A percentile compares a stretch with the other conserved stretches of the same genome.
These are phyloP conservation scores for Harringtonia aguacate DNA, from an alignment of 2,329 filamentous ascomycete species.

Conservation along the genomic window DNA sequence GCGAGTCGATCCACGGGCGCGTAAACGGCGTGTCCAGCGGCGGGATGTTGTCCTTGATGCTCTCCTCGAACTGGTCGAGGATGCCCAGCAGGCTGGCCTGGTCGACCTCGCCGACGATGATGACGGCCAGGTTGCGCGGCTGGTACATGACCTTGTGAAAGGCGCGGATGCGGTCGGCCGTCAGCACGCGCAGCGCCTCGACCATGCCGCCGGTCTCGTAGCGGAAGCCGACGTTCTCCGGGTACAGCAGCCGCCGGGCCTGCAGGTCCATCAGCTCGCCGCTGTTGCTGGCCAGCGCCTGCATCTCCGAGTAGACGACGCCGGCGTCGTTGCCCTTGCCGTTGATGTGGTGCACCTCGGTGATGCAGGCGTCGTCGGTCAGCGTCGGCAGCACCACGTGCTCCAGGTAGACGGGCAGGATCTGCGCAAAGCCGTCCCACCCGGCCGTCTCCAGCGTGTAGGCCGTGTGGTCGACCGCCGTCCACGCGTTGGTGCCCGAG, in stretches of 20 bases:
- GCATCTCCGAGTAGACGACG: slow-evolving; percentile 98
- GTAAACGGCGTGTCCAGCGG: slow-evolving; percentile 64
- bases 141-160: slow-evolving; percentile 98
- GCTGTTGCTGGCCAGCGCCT: slow-evolving; percentile 79
- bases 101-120: slow-evolving; percentile 87
- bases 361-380: slow-evolving; percentile 86
- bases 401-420: slow-evolving; percentile 89
- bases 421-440: slow-evolving; percentile 94
- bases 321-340: slow-evolving; percentile 90
- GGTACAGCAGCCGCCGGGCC: slow-evolving; percentile 72
- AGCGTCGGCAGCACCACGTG: slow-evolving; percentile 86
- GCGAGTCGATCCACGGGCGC: slow-evolving; percentile 84
- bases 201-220: slow-evolving; percentile 99
- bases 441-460: slow-evolving; percentile 93
- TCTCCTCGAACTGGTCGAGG: slow-evolving; percentile 78
- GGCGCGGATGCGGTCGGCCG: slow-evolving; percentile 79
- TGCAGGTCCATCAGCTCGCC: slow-evolving; percentile 79
- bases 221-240: slow-evolving; percentile 80
- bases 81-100: slow-evolving; percentile 70
- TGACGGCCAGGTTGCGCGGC: slow-evolving; percentile 83
- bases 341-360: slow-evolving; percentile 93
- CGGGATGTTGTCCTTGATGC: slow-evolving; percentile 75
- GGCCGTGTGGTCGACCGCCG: slow-evolving; percentile 88
- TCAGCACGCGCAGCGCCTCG: slow-evolving; percentile 76
- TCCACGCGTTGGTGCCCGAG: slow-evolving; percentile 94